Evolutionary conservation across 73 alveolate species (phyloP).

Genomic region (Symbiodinium natans): DNA sequence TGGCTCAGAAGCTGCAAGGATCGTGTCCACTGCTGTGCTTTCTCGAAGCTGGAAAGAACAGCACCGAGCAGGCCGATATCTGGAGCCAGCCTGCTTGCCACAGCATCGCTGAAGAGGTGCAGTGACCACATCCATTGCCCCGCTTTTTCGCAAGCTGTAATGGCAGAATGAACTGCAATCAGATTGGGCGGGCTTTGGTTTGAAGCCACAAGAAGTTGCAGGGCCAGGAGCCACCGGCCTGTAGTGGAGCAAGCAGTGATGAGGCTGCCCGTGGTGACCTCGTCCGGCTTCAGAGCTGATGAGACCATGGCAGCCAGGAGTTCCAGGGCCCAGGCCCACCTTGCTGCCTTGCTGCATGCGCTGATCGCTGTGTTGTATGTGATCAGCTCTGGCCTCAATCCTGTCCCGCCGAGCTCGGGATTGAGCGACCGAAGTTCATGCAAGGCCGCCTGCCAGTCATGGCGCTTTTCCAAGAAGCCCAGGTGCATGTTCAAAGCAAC

Average conservation of each 20-base stretch:
- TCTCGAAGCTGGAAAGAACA: constrained; percentile 27
- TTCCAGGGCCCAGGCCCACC: constrained; percentile 30
- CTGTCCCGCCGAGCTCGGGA: neutral
- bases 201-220: constrained; percentile 1
- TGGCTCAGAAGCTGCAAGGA: constrained; percentile 11
- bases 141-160: constrained; percentile 35
- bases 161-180: constrained; percentile 48
- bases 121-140: constrained; percentile 36
- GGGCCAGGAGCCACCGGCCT: constrained; percentile 44
- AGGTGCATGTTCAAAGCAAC: constrained; percentile 28
- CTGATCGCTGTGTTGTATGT: constrained; percentile 51
- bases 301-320: neutral
- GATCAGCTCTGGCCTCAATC: constrained; percentile 21
- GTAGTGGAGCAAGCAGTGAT: constrained; percentile 22
- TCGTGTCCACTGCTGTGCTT: constrained; percentile 57
- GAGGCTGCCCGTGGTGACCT: constrained; percentile 56
- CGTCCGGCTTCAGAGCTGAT: neutral
- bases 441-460: constrained; percentile 61
- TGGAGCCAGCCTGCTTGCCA: constrained; percentile 28
- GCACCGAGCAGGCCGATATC: constrained; percentile 51
- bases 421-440: neutral
- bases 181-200: neutral
- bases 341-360: constrained; percentile 52
- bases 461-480: constrained; percentile 46
- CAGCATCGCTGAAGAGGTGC: constrained; percentile 1